These are phyloP conservation scores for Myxozyma nipponensis DNA, from an alignment of 805 yeast species.

Conservation along the genomic window DNA sequence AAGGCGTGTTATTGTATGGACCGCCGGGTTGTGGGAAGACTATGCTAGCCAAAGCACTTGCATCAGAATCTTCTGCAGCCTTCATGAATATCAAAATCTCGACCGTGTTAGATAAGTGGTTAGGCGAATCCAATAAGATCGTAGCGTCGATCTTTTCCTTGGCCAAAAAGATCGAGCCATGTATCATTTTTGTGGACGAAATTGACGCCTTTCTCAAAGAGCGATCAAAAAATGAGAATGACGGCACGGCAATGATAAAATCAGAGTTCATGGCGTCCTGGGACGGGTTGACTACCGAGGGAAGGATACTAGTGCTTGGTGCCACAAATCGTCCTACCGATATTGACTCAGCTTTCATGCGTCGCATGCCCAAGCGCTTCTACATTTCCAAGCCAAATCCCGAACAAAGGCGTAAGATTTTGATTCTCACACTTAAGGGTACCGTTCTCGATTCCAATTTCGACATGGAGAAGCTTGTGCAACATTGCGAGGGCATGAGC, in stretches of 20 bases:
- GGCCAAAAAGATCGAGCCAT: constrained; percentile 86
- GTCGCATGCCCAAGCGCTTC: constrained; percentile 90
- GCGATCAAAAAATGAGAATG: constrained; percentile 81
- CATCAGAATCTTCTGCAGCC: constrained; percentile 85
- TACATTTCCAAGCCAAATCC: constrained; percentile 68
- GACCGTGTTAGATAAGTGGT: constrained; percentile 94
- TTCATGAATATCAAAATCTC: constrained; percentile 91
- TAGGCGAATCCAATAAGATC: constrained; percentile 91
- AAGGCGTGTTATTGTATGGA: constrained; percentile 87
- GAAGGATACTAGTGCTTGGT: constrained; percentile 77
- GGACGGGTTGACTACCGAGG: constrained; percentile 76
- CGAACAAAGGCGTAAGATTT: constrained; percentile 64
- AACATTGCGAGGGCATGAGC: constrained; percentile 66
- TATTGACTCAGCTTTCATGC: constrained; percentile 85
- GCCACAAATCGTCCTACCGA: constrained; percentile 93
- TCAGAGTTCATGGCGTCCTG: constrained; percentile 97
- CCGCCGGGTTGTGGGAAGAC: constrained; percentile 99
- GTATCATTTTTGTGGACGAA: constrained; percentile 93
- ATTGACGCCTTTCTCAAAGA: constrained; percentile 92
- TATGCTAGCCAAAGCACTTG: constrained; percentile 93
- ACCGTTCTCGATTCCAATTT: constrained; percentile 59
- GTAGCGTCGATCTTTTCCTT: constrained; percentile 89
- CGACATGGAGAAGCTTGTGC: constrained; percentile 57
- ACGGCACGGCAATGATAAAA: constrained; percentile 88
- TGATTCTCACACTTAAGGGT: constrained; percentile 62